Base-by-base conservation (phyloP, 2,329 filamentous ascomycete genomes). In the Plenodomus lindquistii region DNA sequence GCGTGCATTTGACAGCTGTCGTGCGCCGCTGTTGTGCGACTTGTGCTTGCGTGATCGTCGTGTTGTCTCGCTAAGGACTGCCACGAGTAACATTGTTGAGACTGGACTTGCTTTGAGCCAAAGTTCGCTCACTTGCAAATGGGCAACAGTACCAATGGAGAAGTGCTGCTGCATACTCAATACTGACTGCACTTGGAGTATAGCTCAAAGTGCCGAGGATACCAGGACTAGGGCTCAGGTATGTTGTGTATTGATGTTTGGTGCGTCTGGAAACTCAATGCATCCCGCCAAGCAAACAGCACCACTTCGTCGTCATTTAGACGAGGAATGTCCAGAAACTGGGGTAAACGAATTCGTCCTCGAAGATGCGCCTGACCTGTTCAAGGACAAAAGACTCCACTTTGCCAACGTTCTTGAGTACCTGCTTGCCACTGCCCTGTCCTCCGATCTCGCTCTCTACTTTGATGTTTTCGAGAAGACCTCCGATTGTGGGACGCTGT, bases 251-350 rank as follows among this genome's bases (percentile, higher is more conserved):
- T n/a, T n/a, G n/a, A n/a, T n/a, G n/a, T n/a, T n/a, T n/a, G n/a
- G n/a, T n/a, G n/a, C n/a, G n/a, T n/a, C n/a, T n/a, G n/a, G n/a
- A n/a, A n/a, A n/a, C n/a, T n/a, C 11, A 5, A 24, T 24, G 22
- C 22, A 24, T 5, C 11, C 22, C 22, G 22, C 6, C 4, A 31
- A 13, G 27, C 15, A 11, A 15, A 31, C 27, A 4, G 37, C 41
- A 22, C 20, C 19, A 43, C 34, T 37, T 37, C 35, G 18, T 39
- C 21, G 35, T 15, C 22, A 27, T 17, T 21, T 17, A 96, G 37
- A 97, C 87, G 63, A 99, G 77, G 72, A 97, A 97, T 1, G 93
- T 97, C 92, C 93, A 97, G 74, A 95, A 97, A 73, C 92, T 97
- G 37, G 94, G 94, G 75, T 96, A 97, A 54, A 97, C 92, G 75